Evolutionary conservation across 139 green algal genomes (phyloP).

Genomic region (Bryopsis sp.): DNA sequence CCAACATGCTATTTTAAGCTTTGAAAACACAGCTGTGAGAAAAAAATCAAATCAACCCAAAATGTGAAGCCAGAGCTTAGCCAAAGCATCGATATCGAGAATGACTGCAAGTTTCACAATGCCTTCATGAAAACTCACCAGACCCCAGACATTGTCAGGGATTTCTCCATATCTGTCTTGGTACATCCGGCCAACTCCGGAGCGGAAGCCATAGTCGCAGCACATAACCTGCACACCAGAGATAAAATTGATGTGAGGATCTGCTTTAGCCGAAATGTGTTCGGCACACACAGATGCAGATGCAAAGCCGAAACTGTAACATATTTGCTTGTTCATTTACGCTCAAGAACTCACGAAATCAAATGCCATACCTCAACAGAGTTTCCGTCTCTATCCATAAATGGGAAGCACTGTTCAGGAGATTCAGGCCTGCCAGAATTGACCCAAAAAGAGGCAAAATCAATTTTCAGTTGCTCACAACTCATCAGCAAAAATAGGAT

Average conservation of each 20-base stretch:
- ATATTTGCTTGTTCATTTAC: too few relatives aligned
- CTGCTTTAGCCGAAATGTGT: background rate
- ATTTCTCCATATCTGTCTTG: constrained; percentile 68
- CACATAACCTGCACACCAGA: constrained; percentile 48
- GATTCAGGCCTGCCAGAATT: too few relatives aligned
- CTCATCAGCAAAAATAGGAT: too few relatives aligned
- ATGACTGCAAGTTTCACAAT: too few relatives aligned
- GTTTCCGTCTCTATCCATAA: constrained; percentile 7
- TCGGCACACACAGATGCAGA: too few relatives aligned
- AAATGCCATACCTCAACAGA: background rate
- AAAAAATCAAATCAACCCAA: too few relatives aligned
- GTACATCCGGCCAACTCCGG: constrained; percentile 67
- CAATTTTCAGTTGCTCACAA: too few relatives aligned
- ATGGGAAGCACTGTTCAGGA: background rate
- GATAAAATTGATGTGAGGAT: background rate
- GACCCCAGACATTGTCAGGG: background rate
- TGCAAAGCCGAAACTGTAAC: too few relatives aligned
- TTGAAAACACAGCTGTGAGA: background rate
- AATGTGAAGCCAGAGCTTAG: too few relatives aligned
- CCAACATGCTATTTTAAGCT: background rate
- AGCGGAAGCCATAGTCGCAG: constrained; percentile 80
- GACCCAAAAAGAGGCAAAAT: too few relatives aligned
- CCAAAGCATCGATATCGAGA: too few relatives aligned
- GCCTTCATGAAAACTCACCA: background rate
- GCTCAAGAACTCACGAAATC: too few relatives aligned